Base-by-base conservation (phyloP, 2,329 filamentous ascomycete genomes). In the Fusarium graminum region DNA sequence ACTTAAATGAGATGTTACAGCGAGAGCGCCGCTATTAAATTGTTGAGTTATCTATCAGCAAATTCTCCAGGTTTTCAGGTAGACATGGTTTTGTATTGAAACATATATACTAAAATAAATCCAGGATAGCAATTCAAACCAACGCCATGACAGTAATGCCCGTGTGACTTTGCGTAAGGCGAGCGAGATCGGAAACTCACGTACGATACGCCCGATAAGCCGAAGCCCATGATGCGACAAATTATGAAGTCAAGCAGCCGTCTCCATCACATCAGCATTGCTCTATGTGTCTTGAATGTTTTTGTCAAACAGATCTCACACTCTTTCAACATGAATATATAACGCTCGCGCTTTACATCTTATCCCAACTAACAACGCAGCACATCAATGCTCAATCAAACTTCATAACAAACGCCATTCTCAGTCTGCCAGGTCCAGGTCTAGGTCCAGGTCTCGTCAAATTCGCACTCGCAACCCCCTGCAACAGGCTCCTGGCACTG, bases 401-500 rank as follows among this genome's bases (percentile, higher is more conserved):
- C 22, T 22, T 30, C 19, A 44, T 16, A 36, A n/a, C 34, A 16
- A 36, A n/a, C 34, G 34, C 44, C 30, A 30, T 52, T 42, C 45
- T 19, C 19, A 40, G 34, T 16, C 34, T 36, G 34, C 32, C 32
- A 7, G n/a, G 32, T n/a, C 34, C 34, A 36, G 16, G 34, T 36
- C 34, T 16, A 36, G 34, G 34, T 36, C 34, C 34, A 10, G 34
- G 32, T 34, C 14, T 14, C 16, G n/a, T 17, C 32, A 58, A 64
- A 64, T 67, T 63, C 49, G 63, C 52, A 66, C 63, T 67, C 47
- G 30, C 51, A 53, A 52, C 38, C 64, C 67, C 67, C 64, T 68
- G 61, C 55, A 55, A 57, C 61, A 52, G 59, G 69, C 63, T 63
- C 62, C 67, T 72, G 65, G 59, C 67, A 65, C 67, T 49, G 54